These are phyloP conservation scores for Dryas alaskensis DNA, from an alignment of 306 rosid genomes.

Conservation along the genomic window DNA sequence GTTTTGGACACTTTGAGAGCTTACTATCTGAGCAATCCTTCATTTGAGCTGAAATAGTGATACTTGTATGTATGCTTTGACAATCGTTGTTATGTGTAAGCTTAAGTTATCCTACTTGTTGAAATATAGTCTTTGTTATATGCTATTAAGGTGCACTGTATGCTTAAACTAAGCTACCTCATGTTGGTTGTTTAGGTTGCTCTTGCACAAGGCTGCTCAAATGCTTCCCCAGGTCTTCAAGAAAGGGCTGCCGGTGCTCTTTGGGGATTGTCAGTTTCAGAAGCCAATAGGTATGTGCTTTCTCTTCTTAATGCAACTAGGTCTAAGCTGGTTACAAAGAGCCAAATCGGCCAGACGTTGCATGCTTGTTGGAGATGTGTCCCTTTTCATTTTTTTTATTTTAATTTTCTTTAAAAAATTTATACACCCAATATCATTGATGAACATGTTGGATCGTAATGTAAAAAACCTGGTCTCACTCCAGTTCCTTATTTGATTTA, in stretches of 20 bases:
- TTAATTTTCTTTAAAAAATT: neutral
- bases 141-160: slow-evolving; percentile 15
- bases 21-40: neutral
- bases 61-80: neutral
- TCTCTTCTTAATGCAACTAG: neutral
- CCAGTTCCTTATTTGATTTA: neutral
- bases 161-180: slow-evolving; percentile 25
- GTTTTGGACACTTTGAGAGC: neutral
- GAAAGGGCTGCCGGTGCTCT: slow-evolving; percentile 99
- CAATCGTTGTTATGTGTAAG: neutral
- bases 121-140: neutral
- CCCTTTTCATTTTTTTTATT: neutral
- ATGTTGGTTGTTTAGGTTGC: slow-evolving; percentile 69
- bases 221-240: slow-evolving; percentile 97
- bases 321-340: neutral
- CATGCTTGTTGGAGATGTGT: neutral
- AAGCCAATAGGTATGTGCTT: slow-evolving; percentile 79
- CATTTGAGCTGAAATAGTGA: neutral
- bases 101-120: neutral
- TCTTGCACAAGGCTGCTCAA: slow-evolving; percentile 96
- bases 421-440: neutral
- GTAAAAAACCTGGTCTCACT: neutral
- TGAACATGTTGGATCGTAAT: neutral
- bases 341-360: neutral
- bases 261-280: slow-evolving; percentile 99